Conservation (phyloP, 2,329 filamentous ascomycete species). For the Penicillium sp. region DNA sequence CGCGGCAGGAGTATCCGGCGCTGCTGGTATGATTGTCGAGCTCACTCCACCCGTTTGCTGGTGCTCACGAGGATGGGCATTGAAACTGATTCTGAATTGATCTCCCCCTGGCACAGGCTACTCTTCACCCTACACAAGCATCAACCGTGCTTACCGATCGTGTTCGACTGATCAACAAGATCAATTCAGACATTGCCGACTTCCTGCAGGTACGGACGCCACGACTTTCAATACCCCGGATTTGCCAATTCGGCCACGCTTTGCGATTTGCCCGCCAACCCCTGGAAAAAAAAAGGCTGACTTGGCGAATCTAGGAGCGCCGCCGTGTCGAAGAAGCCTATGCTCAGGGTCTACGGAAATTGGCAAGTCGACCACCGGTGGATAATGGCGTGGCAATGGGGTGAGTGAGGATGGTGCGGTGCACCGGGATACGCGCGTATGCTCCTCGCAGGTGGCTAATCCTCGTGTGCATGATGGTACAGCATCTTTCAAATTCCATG, state of each 20-base stretch:
- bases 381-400: constrained; percentile 77
- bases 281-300: constrained; percentile 6
- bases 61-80: constrained; percentile 11
- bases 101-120: constrained; percentile 51
- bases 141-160: constrained; percentile 78
- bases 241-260: not conserved
- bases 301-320: constrained; percentile 62
- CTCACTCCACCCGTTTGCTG: constrained; percentile 1
- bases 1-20: constrained; percentile 84
- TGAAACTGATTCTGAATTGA: constrained; percentile 8
- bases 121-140: constrained; percentile 74
- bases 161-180: constrained; percentile 74
- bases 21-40: constrained; percentile 69
- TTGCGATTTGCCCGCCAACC: constrained; percentile 11
- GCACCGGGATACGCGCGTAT: not conserved
- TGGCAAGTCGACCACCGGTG: constrained; percentile 66
- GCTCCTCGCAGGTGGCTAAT: constrained; percentile 3
- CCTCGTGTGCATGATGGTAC: constrained; percentile 13
- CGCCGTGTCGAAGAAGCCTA: constrained; percentile 88
- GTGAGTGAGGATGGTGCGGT: constrained; percentile 48
- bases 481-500: constrained; percentile 89
- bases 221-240: constrained; percentile 1
- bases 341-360: constrained; percentile 71
- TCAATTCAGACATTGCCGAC: constrained; percentile 89
- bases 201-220: constrained; percentile 74